A percentile compares a stretch with the other conserved stretches of the same genome.
Evolutionary conservation across 495 filamentous ascomycete species (phyloP).

Genomic region (Articulospora tetracladia): DNA sequence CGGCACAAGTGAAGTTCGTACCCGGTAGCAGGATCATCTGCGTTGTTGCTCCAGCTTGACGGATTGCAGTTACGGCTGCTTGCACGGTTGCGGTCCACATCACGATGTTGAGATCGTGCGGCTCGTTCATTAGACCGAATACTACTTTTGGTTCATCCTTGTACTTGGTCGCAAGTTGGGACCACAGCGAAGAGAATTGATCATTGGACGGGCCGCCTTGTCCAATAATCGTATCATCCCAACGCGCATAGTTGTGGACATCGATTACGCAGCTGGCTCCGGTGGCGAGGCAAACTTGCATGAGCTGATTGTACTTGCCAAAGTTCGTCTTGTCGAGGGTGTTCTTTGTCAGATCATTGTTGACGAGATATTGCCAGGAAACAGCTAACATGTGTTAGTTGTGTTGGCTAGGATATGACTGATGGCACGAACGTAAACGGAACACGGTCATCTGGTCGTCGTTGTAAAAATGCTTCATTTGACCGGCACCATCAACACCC

Average conservation of each 20-base stretch:
- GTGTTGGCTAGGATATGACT: neutral
- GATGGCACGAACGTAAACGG: constrained; percentile 35
- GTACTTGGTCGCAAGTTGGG: constrained; percentile 53
- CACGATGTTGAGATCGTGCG: constrained; percentile 33
- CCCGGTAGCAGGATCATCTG: constrained; percentile 44
- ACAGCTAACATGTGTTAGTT: constrained; percentile 19
- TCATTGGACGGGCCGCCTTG: constrained; percentile 53
- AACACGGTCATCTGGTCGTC: constrained; percentile 51
- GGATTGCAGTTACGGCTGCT: constrained; percentile 53
- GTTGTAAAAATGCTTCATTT: constrained; percentile 55
- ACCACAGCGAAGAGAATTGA: constrained; percentile 54
- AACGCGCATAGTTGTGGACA: constrained; percentile 57
- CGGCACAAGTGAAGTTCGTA: constrained; percentile 45
- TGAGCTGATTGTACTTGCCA: constrained; percentile 49
- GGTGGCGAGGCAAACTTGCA: constrained; percentile 54
- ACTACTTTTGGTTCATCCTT: constrained; percentile 39
- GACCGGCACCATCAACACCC: constrained; percentile 34
- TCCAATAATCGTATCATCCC: constrained; percentile 55
- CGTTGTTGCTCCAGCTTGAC: constrained; percentile 50
- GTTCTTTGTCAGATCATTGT: constrained; percentile 41
- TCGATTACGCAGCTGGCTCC: constrained; percentile 57
- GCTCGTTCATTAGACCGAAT: constrained; percentile 66
- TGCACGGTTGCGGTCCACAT: constrained; percentile 51
- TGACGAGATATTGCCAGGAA: constrained; percentile 52
- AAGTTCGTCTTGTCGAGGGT: constrained; percentile 43